Evolutionary conservation across 2,329 filamentous ascomycete genomes (phyloP).

Genomic region (Venturia oleaginea): DNA sequence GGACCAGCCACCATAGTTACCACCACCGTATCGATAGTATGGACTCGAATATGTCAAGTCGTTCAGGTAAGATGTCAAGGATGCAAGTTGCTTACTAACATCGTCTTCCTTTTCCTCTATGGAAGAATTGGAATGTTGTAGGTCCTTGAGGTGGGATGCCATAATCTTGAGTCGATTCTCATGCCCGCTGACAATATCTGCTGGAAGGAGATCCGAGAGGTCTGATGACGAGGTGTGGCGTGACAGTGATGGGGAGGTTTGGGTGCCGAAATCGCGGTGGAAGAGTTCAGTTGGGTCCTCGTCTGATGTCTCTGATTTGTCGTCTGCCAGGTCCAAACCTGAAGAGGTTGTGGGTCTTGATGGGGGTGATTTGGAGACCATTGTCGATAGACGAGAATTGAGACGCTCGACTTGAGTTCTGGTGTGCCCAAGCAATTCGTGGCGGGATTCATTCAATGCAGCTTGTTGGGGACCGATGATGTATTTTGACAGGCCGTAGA

Average conservation of each 20-base stretch:
- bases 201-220: conserved; percentile 23
- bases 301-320: conserved; percentile 45
- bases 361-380: conserved; percentile 54
- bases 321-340: conserved; percentile 31
- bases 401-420: conserved; percentile 43
- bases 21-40: conserved; percentile 34
- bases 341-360: conserved; percentile 21
- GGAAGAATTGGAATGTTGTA: conserved; percentile 40
- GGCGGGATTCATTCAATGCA: conserved; percentile 44
- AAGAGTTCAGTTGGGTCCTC: conserved; percentile 69
- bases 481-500: conserved; percentile 64
- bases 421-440: conserved; percentile 47
- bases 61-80: conserved; percentile 56
- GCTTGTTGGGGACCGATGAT: conserved; percentile 55
- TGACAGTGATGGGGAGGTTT: conserved; percentile 53
- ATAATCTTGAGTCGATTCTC: conserved; percentile 41
- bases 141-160: conserved; percentile 40
- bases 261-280: conserved; percentile 70
- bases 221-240: conserved; percentile 26
- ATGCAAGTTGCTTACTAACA: conserved; percentile 39
- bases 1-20: conserved; percentile 23
- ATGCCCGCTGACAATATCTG: conserved; percentile 24
- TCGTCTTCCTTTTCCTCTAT: conserved; percentile 44
- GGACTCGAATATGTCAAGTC: conserved; percentile 30
- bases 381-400: conserved; percentile 47